phyloP scores from a whole-genome alignment of 2,329 filamentous ascomycete genomes.

The Trichoderma afroharzianum region DNA sequence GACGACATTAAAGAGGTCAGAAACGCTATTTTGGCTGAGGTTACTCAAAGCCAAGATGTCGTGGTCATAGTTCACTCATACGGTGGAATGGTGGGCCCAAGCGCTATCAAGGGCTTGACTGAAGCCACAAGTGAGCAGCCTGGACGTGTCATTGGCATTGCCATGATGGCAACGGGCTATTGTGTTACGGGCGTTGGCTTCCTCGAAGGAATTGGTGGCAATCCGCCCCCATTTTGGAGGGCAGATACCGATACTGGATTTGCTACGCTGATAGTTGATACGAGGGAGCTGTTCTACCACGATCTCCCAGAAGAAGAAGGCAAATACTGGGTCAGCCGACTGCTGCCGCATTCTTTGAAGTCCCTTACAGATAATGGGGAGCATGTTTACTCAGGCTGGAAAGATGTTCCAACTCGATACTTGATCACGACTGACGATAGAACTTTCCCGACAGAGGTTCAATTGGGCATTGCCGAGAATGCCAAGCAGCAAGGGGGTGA shows the following conservation, averaged over 20 bases:
- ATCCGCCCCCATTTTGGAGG: conserved; percentile 41
- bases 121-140: conserved; percentile 12
- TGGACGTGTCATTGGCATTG: conserved; percentile 42
- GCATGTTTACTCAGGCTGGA: conserved; percentile 43
- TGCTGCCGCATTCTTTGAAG: conserved; percentile 41
- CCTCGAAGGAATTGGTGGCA: conserved; percentile 39
- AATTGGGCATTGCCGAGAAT: conserved; percentile 36
- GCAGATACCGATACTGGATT: conserved; percentile 39
- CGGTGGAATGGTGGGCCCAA: conserved; percentile 44
- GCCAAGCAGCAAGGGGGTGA: conserved; percentile 36
- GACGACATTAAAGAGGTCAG: conserved; percentile 41
- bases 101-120: conserved; percentile 43
- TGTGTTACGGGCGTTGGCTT: conserved; percentile 36
- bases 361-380: conserved; percentile 44
- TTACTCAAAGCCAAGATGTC: conserved; percentile 37
- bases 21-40: conserved; percentile 35
- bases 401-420: conserved; percentile 46
- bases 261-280: conserved; percentile 36
- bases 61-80: conserved; percentile 48
- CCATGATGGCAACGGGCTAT: conserved; percentile 45
- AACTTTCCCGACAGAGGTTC: conserved; percentile 37
- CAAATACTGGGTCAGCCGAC: conserved; percentile 39
- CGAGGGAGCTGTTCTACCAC: conserved; percentile 46
- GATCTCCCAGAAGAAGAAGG: conserved; percentile 44
- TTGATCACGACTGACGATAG: conserved; percentile 41